Evolutionary conservation across 2,329 filamentous ascomycete genomes (phyloP).

Genomic region (Paraconiothyrium sp.): DNA sequence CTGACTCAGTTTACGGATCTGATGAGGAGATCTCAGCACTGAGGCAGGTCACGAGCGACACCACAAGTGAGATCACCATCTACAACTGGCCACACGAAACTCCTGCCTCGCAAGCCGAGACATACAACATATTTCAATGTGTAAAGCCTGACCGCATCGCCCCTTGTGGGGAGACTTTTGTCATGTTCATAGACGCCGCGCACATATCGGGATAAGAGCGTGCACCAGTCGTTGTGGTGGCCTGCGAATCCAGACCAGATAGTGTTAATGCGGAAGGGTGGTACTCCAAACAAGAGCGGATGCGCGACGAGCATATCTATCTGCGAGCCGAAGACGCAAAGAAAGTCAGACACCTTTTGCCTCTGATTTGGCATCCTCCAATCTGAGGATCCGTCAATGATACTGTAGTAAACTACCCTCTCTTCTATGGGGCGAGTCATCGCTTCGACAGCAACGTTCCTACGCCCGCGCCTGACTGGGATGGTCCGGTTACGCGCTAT

Average conservation of each 20-base stretch:
- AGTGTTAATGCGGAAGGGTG: neutral
- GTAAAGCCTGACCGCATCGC: neutral
- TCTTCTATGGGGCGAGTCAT: neutral
- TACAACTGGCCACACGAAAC: slow-evolving; percentile 20
- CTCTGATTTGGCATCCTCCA: slow-evolving; percentile 1
- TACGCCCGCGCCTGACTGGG: neutral
- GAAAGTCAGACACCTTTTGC: neutral
- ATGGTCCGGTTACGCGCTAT: neutral
- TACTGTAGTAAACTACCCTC: too few species aligned
- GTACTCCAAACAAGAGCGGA: neutral
- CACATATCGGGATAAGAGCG: neutral
- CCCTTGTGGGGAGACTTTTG: neutral
- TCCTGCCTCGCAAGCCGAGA: slow-evolving; percentile 18
- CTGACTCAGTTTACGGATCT: slow-evolving; percentile 18
- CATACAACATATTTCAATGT: slow-evolving; percentile 16
- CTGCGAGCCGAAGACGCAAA: neutral
- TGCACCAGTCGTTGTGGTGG: neutral
- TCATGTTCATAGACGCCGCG: neutral
- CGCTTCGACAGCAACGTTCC: neutral
- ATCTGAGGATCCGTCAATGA: neutral
- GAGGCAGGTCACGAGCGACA: slow-evolving; percentile 13
- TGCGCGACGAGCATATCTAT: slow-evolving; percentile 1
- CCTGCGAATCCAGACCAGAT: neutral
- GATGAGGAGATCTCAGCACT: slow-evolving; percentile 9
- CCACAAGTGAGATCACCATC: slow-evolving; percentile 16